Base-by-base conservation (phyloP, 1,284 basidiomycete genomes). In the Ganoderma sp. region DNA sequence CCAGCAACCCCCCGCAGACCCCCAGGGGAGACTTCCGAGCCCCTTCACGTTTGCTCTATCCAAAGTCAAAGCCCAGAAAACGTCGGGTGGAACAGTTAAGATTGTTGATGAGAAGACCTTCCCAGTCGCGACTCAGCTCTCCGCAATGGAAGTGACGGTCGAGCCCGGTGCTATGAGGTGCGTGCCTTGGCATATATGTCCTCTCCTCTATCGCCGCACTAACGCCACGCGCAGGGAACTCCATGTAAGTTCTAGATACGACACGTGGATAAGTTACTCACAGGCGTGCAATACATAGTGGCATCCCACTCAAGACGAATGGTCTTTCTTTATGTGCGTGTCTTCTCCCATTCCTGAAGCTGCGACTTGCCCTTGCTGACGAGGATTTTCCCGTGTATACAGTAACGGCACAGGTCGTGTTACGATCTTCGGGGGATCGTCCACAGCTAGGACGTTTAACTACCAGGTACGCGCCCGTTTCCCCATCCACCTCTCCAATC, bases 251-350 rank as follows among this genome's bases (percentile, higher is more conserved):
- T 58, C 54, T 42, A 48, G 66, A 67, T 50, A 37, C 67, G 15
- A 39, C 61, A 61, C 63, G 63, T 64, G 65, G 9, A 60, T 62
- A 59, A 52, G 50, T 12, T 7, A 42, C 63, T 32, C 67, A 69
- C 66, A 56, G 42, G 58, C 58, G 19, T 43, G 37, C 56, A 39
- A 58, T 42, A 28, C 22, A 34, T 63, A 92, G 87, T 93, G 90
- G 90, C 91, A 92, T 76, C 90, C 90, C 7, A 91, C 88, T 50
- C 83, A 89, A 76, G 85, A 87, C 72, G 89, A 91, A 79, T 91
- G 89, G 89, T 84, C 81, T 67, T 89, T 86, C 79, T 88, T 79
- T 71, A 65, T 83, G 81, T 83, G 66, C 37, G 80, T 73, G 34
- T 14, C 50, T 41, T 60, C 22, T 28, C 19, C 6, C 19, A 39